Base-by-base conservation (phyloP, 108 stramenopile genomes). In the Pseudonitzschia pungens region DNA sequence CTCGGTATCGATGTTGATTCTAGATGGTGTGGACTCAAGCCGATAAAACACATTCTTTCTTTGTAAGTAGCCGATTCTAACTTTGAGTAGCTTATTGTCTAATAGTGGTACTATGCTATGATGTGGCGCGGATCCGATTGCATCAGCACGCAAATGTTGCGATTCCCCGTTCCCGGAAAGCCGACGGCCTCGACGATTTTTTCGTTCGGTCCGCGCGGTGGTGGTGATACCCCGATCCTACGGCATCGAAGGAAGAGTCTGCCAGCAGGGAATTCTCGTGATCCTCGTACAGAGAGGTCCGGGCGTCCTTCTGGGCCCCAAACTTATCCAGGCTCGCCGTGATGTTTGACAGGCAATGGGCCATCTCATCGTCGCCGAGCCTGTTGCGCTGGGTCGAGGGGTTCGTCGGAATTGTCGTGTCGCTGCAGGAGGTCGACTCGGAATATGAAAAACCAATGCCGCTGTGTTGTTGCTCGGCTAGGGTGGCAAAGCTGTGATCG, bases 351-450 rank as follows among this genome's bases (percentile, higher is more conserved):
- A 67, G 45, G 42, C 50, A 18, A 1, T 48, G 22, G 6, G 22
- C 21, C 18, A 67, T 48, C 44, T 67, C 66, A 4, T 63, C 28
- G 14, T 67, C 26, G 24, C 14, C 24, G 44, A 31, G 36, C 21
- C n/a, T 27, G 12, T 50, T 67, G 15, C 22, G 66, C 36, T 48
- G 0, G 18, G 66, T 6, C 42, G 66, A 33, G 4, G 60, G 60
- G 40, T 31, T 62, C 36, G 66, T 67, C 12, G 66, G 66, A 40
- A 67, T 50, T 14, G 66, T 67, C 2, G 66, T 48, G 28, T 67
- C 66, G 27, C 66, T 67, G 28, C 60, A 62, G 14, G 66, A 48
- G 42, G 66, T 67, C n/a, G 42, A 27, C 21, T 67, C 66, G n/a
- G 66, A 44, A 67, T 28, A 48, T 2, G 66, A 67, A 40, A 33